phyloP scores from a whole-genome alignment of 73 alveolate genomes.

The Paramecium pentaurelia region DNA sequence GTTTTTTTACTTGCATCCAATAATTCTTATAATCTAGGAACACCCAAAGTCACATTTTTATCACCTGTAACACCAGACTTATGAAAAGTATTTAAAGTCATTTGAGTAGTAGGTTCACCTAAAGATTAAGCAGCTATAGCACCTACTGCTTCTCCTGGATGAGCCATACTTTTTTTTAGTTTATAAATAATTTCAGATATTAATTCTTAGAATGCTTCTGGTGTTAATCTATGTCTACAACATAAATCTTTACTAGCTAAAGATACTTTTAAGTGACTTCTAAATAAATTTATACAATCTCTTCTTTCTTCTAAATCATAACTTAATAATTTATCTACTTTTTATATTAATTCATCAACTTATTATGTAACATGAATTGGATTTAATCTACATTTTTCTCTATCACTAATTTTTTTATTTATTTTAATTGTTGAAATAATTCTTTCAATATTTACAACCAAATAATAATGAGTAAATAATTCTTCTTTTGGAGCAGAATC shows the following conservation, averaged over 20 bases:
- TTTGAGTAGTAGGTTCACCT: constrained; percentile 63
- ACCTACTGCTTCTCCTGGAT: constrained; percentile 64
- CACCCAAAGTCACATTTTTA: constrained; percentile 61
- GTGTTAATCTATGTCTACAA: constrained; percentile 44
- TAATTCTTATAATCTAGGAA: constrained; percentile 61
- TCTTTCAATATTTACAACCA: constrained; percentile 57
- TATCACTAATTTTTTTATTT: constrained; percentile 44
- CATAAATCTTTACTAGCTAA: constrained; percentile 51
- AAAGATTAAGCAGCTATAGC: constrained; percentile 63
- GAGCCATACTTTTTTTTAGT: constrained; percentile 54
- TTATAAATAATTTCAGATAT: constrained; percentile 47
- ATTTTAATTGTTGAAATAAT: constrained; percentile 54
- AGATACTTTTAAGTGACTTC: constrained; percentile 38
- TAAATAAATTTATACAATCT: neutral
- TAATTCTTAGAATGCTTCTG: constrained; percentile 48
- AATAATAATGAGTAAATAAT: constrained; percentile 33
- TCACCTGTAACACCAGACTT: constrained; percentile 62
- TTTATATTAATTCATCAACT: neutral
- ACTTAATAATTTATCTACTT: constrained; percentile 10
- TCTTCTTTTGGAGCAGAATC: constrained; percentile 54
- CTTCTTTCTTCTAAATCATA: constrained; percentile 29
- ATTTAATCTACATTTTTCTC: constrained; percentile 53
- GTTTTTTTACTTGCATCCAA: constrained; percentile 58
- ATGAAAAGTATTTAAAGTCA: constrained; percentile 62
- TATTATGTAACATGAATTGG: constrained; percentile 33